Conservation (phyloP, 148 eudicot species). For the Selenicereus undatus region DNA sequence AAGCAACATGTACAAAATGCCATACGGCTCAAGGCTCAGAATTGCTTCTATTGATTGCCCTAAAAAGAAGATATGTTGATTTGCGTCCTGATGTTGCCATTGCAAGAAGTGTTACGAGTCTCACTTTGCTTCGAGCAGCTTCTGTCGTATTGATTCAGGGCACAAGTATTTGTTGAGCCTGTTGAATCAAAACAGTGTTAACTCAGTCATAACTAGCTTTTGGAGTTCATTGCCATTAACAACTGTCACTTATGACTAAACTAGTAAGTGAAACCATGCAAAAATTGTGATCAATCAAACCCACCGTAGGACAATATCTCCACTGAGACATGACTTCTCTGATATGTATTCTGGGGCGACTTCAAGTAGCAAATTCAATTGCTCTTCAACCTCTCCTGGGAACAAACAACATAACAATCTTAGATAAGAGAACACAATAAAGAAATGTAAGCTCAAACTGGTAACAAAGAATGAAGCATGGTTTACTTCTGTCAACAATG, state of each 20-base stretch:
- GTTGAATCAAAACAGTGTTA: conserved; percentile 26
- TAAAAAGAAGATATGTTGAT: not conserved
- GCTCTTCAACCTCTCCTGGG: conserved; percentile 79
- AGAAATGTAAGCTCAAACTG: too few relatives aligned
- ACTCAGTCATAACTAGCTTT: not conserved
- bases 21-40: not conserved
- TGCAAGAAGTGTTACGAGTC: not conserved
- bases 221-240: not conserved
- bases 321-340: conserved; percentile 49
- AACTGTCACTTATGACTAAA: not conserved
- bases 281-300: not conserved
- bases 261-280: not conserved
- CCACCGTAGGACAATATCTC: conserved; percentile 65
- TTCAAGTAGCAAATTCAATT: conserved; percentile 57
- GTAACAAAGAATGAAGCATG: not conserved
- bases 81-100: not conserved
- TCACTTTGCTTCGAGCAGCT: conserved; percentile 56
- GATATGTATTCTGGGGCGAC: conserved; percentile 67
- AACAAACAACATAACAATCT: not conserved
- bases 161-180: conserved; percentile 57
- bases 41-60: conserved; percentile 4
- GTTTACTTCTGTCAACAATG: conserved; percentile 67
- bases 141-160: conserved; percentile 51
- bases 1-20: conserved; percentile 20
- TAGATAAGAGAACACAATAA: not conserved